A percentile compares a stretch with the other conserved stretches of the same genome.
phyloP scores from a whole-genome alignment of 345 rosid species.

The Boechera retrofracta region DNA sequence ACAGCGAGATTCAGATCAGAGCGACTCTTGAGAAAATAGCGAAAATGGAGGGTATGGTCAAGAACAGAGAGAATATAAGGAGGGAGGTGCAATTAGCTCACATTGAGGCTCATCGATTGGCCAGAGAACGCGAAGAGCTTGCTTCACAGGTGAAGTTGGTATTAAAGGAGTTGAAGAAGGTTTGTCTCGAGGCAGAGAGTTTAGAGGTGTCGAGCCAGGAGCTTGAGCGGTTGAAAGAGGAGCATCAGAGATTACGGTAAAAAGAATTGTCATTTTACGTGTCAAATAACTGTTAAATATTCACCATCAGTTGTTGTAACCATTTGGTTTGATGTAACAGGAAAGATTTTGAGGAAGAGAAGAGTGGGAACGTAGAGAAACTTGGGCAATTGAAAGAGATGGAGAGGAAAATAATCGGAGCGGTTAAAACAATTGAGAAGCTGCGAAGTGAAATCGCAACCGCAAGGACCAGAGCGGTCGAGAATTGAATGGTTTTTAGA shows the following conservation, averaged over 20 bases:
- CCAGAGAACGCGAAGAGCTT: slow-evolving; percentile 65
- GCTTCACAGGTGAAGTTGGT: slow-evolving; percentile 59
- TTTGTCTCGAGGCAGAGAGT: slow-evolving; percentile 51
- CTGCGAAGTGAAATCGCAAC: slow-evolving; percentile 55
- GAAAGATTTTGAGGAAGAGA: slow-evolving; percentile 65
- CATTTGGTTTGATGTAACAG: slow-evolving; percentile 48
- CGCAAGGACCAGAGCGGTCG: slow-evolving; percentile 20
- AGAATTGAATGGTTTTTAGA: slow-evolving; percentile 6
- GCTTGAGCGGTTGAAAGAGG: slow-evolving; percentile 67
- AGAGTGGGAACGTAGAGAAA: slow-evolving; percentile 66
- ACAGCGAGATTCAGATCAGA: slow-evolving; percentile 77
- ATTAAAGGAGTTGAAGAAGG: slow-evolving; percentile 63
- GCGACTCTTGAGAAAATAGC: slow-evolving; percentile 65
- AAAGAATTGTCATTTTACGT: slow-evolving; percentile 1
- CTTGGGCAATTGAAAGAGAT: slow-evolving; percentile 64
- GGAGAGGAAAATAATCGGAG: slow-evolving; percentile 68
- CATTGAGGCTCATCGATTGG: slow-evolving; percentile 67
- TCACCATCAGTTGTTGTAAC: slow-evolving; percentile 24
- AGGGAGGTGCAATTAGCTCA: slow-evolving; percentile 73
- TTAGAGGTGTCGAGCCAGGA: slow-evolving; percentile 60
- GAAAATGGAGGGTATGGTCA: slow-evolving; percentile 60
- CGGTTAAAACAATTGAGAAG: slow-evolving; percentile 71
- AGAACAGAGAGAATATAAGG: slow-evolving; percentile 68
- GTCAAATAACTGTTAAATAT: slow-evolving; percentile 14
- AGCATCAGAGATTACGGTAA: slow-evolving; percentile 74